These are phyloP conservation scores for Zea luxurians DNA, from an alignment of 176 grass and related monocot genomes.

Conservation along the genomic window DNA sequence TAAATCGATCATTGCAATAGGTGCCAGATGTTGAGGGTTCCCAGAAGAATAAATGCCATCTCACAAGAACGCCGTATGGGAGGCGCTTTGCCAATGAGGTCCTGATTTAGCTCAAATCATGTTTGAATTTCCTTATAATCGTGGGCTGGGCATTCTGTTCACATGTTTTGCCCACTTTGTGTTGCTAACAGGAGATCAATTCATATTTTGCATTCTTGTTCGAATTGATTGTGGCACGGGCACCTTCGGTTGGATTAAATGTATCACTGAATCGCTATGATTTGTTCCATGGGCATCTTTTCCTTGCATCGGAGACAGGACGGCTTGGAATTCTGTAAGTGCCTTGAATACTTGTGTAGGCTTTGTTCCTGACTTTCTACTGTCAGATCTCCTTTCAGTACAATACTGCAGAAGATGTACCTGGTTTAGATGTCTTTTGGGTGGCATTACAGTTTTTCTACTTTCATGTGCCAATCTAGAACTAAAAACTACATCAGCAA, in stretches of 20 bases:
- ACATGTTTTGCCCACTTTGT: conserved; percentile 3
- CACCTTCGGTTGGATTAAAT: conserved; percentile 75
- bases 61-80: conserved; percentile 80
- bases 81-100: conserved; percentile 65
- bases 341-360: background rate
- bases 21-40: conserved; percentile 75
- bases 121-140: background rate
- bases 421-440: background rate
- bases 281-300: conserved; percentile 90
- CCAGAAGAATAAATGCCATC: conserved; percentile 68
- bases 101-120: background rate
- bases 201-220: conserved; percentile 85
- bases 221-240: conserved; percentile 66
- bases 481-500: background rate
- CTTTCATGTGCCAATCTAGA: conserved; percentile 4
- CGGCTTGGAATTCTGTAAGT: conserved; percentile 92
- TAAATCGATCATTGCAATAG: conserved; percentile 34
- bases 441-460: background rate
- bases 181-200: conserved; percentile 71
- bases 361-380: background rate
- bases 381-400: background rate
- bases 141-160: background rate
- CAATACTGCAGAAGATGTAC: background rate
- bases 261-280: conserved; percentile 70
- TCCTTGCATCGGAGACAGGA: conserved; percentile 66